These are phyloP conservation scores for Spathaspora sp. DNA, from an alignment of 1,139 yeast species.

Conservation along the genomic window DNA sequence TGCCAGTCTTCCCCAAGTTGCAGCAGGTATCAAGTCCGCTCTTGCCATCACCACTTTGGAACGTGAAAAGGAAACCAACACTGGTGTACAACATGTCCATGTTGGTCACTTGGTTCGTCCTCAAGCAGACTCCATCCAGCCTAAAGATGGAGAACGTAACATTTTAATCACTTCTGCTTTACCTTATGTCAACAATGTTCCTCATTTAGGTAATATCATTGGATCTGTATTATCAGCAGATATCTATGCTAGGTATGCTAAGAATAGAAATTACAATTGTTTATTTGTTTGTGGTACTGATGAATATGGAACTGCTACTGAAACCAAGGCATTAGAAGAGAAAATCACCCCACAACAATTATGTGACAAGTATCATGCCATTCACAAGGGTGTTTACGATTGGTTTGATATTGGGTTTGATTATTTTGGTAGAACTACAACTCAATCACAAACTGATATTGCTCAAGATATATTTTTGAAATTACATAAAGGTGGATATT, in stretches of 20 bases:
- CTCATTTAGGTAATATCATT: conserved; percentile 94
- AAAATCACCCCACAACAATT: conserved; percentile 81
- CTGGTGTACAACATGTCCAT: conserved; percentile 54
- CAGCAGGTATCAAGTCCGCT: conserved; percentile 39
- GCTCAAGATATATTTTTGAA: conserved; percentile 90
- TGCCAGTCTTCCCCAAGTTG: conserved; percentile 32
- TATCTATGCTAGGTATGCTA: conserved; percentile 86
- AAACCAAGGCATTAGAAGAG: conserved; percentile 95
- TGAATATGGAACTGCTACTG: conserved; percentile 99
- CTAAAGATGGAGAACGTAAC: conserved; percentile 71
- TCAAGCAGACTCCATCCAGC: conserved; percentile 39
- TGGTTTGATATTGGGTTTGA: conserved; percentile 98
- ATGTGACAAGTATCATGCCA: conserved; percentile 84
- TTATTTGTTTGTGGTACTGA: conserved; percentile 94
- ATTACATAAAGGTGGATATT: conserved; percentile 67
- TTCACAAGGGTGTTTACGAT: conserved; percentile 87
- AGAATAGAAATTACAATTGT: conserved; percentile 84
- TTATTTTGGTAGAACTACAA: conserved; percentile 94
- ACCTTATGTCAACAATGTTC: conserved; percentile 97
- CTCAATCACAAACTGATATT: conserved; percentile 86
- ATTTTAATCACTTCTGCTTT: conserved; percentile 91
- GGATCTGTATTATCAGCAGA: conserved; percentile 96
- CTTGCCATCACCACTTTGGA: conserved; percentile 41
- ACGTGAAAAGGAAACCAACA: conserved; percentile 49
- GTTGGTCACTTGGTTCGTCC: conserved; percentile 40